These are phyloP conservation scores for Cladosporium cucumerinum DNA, from an alignment of 2,329 filamentous ascomycete species.

Conservation along the genomic window DNA sequence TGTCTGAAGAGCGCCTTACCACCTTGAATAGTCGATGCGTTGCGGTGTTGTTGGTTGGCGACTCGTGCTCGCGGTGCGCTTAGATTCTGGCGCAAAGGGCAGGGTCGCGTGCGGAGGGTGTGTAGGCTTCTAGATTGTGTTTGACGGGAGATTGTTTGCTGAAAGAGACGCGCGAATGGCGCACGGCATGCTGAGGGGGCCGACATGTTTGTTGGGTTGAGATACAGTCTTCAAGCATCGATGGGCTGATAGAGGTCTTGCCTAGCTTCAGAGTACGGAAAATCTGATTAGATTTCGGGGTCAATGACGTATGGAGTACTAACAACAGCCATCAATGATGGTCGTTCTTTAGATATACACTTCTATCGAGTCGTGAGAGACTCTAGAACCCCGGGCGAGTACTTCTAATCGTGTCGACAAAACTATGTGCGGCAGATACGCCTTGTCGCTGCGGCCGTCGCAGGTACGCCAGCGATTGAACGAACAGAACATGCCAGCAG, in stretches of 20 bases:
- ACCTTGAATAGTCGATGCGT: slow-evolving; percentile 18
- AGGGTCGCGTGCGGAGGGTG: slow-evolving; percentile 18
- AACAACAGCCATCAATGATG: too few relatives aligned
- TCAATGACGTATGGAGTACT: background rate
- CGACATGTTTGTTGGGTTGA: slow-evolving; percentile 7
- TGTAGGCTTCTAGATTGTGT: slow-evolving; percentile 19
- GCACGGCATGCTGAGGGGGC: background rate
- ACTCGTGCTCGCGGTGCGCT: background rate
- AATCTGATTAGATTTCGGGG: background rate
- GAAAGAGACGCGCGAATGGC: slow-evolving; percentile 5
- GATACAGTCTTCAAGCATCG: background rate
- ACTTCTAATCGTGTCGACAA: too few relatives aligned
- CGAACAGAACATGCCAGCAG: slow-evolving; percentile 68
- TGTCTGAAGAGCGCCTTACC: slow-evolving; percentile 16
- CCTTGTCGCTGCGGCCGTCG: slow-evolving; percentile 59
- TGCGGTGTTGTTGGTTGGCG: slow-evolving; percentile 21
- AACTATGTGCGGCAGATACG: slow-evolving; percentile 67
- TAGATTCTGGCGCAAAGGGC: background rate
- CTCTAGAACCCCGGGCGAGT: too few relatives aligned
- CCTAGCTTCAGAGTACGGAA: background rate
- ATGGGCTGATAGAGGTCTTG: background rate
- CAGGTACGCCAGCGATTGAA: slow-evolving; percentile 72
- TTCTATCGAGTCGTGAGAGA: too few relatives aligned
- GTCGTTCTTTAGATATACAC: too few relatives aligned
- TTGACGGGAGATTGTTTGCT: slow-evolving; percentile 20